Evolutionary conservation across 306 rosid species (phyloP).

Genomic region (Betula pendula): DNA sequence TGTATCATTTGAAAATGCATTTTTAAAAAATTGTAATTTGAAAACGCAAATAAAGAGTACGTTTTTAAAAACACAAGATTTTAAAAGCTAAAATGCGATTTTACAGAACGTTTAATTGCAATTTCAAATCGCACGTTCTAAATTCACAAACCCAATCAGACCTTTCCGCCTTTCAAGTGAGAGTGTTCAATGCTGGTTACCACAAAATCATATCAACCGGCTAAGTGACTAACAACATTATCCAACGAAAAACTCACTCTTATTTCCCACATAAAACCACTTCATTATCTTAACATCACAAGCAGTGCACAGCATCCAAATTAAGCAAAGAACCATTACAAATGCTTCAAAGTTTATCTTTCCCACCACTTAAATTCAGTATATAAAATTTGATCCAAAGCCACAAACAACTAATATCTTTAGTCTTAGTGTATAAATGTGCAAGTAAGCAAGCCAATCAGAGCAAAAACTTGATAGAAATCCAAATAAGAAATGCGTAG

Average conservation of each 20-base stretch:
- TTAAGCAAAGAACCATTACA: neutral
- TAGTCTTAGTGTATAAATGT: neutral
- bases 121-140: too few relatives aligned
- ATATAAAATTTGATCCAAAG: neutral
- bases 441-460: conserved; percentile 4
- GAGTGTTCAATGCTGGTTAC: neutral
- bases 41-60: too few relatives aligned
- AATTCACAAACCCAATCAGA: too few relatives aligned
- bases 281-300: neutral
- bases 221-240: neutral
- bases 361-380: neutral
- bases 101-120: too few relatives aligned
- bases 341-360: neutral
- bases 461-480: neutral
- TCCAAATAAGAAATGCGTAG: neutral
- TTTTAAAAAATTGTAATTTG: too few relatives aligned
- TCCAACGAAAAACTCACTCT: neutral
- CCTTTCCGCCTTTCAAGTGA: neutral
- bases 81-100: too few relatives aligned
- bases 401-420: neutral
- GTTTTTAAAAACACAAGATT: too few relatives aligned
- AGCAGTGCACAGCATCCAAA: neutral
- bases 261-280: neutral
- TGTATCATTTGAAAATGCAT: too few relatives aligned
- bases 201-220: neutral